Evolutionary conservation across 2,329 filamentous ascomycete species (phyloP).

Genomic region (Paracorniculantispora psalliotae): DNA sequence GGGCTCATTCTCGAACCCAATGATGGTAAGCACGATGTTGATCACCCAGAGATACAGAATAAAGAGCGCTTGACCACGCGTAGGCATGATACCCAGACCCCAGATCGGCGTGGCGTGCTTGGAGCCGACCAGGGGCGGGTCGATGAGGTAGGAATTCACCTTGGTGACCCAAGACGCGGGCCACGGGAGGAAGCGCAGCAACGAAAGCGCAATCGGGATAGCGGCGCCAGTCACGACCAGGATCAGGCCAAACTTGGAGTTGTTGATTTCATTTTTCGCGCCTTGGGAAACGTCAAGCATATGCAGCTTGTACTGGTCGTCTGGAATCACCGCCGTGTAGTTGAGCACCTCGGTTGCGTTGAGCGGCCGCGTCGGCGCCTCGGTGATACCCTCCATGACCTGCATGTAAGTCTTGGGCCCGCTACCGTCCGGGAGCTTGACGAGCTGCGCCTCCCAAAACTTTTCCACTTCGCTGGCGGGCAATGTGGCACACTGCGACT

Average conservation of each 20-base stretch:
- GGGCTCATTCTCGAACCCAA: slow-evolving; percentile 25
- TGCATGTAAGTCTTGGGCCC: slow-evolving; percentile 13
- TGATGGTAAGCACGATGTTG: slow-evolving; percentile 31
- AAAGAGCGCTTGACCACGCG: slow-evolving; percentile 35
- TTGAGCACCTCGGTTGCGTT: slow-evolving; percentile 14
- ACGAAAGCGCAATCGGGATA: slow-evolving; percentile 25
- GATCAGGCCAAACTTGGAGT: slow-evolving; percentile 22
- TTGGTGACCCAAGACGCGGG: slow-evolving; percentile 14
- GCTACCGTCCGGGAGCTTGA: slow-evolving; percentile 11
- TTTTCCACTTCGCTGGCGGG: slow-evolving; percentile 7
- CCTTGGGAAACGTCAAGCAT: slow-evolving; percentile 6
- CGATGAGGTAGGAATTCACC: slow-evolving; percentile 20
- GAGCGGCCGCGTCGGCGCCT: slow-evolving; percentile 4
- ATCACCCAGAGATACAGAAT: slow-evolving; percentile 34
- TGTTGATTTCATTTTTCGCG: slow-evolving; percentile 12
- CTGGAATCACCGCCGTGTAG: slow-evolving; percentile 12
- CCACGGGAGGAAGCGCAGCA: slow-evolving; percentile 27
- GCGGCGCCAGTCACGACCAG: slow-evolving; percentile 20
- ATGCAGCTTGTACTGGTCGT: slow-evolving; percentile 10
- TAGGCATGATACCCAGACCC: slow-evolving; percentile 21
- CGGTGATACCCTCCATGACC: slow-evolving; percentile 11
- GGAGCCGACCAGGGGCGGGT: slow-evolving; percentile 21
- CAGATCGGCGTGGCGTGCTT: slow-evolving; percentile 18
- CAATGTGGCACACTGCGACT: slow-evolving; percentile 12
- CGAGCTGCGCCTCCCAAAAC: slow-evolving; percentile 17